Base-by-base conservation (phyloP, 2,329 filamentous ascomycete species). In the Annulohypoxylon truncatum region DNA sequence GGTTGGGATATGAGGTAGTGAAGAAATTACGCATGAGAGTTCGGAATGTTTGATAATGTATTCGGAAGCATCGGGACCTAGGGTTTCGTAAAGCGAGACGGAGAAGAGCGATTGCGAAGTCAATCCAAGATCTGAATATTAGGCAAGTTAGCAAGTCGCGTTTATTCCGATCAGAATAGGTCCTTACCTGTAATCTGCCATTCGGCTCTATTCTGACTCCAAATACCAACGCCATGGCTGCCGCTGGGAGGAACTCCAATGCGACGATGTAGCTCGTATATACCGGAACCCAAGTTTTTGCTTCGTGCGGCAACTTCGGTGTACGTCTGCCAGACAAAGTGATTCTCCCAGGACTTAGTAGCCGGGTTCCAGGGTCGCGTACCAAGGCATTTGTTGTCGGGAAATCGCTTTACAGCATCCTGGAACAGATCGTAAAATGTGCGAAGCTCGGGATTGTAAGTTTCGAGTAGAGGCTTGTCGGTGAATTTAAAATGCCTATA, bases 81-180 rank as follows among this genome's bases (percentile, higher is more conserved):
- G 87, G 10, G 95, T 97, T 79, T 98, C 96, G 83, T 99, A 99
- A 53, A 99, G 90, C 4, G 95, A 97, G 59, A 99, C 94, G 20
- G 91, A 92, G 81, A 86, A 98, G 28, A 98, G 87, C 6, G 91
- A 88, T 79, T 98, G 96, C 10, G 94, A 96, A 81, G 92, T 89
- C 77, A 92, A 90, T 38, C 89, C 96, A 75, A 98, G 82, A 83
- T 98, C 95, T 93, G 51, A 62, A 2, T n/a, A 18, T 4, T 18
- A 33, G 40, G 26, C 29, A 47, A 26, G 56, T 75, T 60, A 72
- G 65, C 44, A 56, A 60, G 18, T 18, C 18, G 10, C 33, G 24
- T 50, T 12, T 8, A 10, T 18, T 57, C 20, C 13, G 33, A 46
- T 2, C 5, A 20, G 8, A 35, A 20, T 20, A 33, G 13, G 24